Conservation (phyloP, 2,329 filamentous ascomycete species). For the Waltergamsia citrina region DNA sequence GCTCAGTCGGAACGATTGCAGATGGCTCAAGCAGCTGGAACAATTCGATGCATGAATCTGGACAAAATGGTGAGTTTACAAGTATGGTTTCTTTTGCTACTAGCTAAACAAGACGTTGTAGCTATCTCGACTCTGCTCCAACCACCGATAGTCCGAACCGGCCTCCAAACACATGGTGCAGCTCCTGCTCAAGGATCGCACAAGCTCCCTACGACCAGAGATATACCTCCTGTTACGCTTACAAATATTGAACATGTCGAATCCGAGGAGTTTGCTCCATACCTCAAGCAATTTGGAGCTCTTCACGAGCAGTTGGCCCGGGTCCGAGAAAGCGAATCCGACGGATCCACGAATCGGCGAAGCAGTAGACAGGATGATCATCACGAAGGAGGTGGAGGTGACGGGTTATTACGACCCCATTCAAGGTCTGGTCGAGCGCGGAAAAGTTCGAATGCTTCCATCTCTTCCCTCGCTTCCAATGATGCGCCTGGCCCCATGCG, state of each 20-base stretch:
- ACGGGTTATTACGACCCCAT: slow-evolving; percentile 37
- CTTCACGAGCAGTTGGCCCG: slow-evolving; percentile 85
- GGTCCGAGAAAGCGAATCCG: slow-evolving; percentile 68
- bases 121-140: slow-evolving; percentile 92
- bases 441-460: slow-evolving; percentile 30
- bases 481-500: slow-evolving; percentile 33
- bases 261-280: slow-evolving; percentile 68
- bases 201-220: slow-evolving; percentile 72
- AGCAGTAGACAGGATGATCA: slow-evolving; percentile 32
- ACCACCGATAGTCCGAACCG: slow-evolving; percentile 80
- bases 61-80: slow-evolving; percentile 61
- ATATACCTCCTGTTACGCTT: slow-evolving; percentile 88
- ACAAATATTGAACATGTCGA: slow-evolving; percentile 83
- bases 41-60: slow-evolving; percentile 56
- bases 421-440: slow-evolving; percentile 14
- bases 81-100: too few relatives aligned
- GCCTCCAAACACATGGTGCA: slow-evolving; percentile 69
- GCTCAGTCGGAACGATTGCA: slow-evolving; percentile 76
- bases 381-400: slow-evolving; percentile 21
- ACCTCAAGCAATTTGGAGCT: slow-evolving; percentile 75
- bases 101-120: slow-evolving; percentile 18
- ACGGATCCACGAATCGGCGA: slow-evolving; percentile 35
- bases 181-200: slow-evolving; percentile 62
- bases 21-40: slow-evolving; percentile 54
- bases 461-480: slow-evolving; percentile 39